Evolutionary conservation across 2,329 filamentous ascomycete species (phyloP), one percentile per base, ranked within the genome.

Genomic region (Phoma sp.): DNA sequence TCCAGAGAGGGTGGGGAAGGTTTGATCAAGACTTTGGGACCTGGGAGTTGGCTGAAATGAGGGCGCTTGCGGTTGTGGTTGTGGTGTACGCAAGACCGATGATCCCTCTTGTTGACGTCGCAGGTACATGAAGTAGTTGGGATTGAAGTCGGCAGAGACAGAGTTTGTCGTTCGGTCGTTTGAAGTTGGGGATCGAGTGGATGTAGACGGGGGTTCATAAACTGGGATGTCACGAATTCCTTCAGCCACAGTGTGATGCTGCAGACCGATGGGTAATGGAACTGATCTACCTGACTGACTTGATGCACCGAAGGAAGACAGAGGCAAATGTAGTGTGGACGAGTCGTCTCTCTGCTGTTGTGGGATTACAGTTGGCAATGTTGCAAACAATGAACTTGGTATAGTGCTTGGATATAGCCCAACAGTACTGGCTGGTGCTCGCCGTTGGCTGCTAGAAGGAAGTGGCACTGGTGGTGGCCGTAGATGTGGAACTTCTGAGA

Each of bases 31-130:
- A 17, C 26, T 21, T 21, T 21, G 15, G 12, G n/a, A 23, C 2
- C 7, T 36, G 17, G 7, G 33, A 3, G 14, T 4, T 36, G 33
- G 18, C 3, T 11, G 33, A 4, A 21, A 11, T 7, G 6, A 11
- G 6, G 20, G 33, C n/a, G 33, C 17, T 11, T 21, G 33, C 15
- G 18, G 29, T 33, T 25, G 29, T 10, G 14, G 9, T 36, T 34
- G 29, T 15, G 21, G 39, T n/a, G n/a, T n/a, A n/a, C n/a, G n/a
- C n/a, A n/a, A n/a, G n/a, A n/a, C n/a, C n/a, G n/a, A n/a, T n/a
- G 23, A 21, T 7, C 18, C 25, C 25, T 45, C 23, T 29, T 55
- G 52, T 9, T 42, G 52, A 18, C 46, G 46, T 23, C 21, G 40
- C 37, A 51, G 17, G 4, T 36, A 20, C 25, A 47, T 32, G 20